Evolutionary conservation across 768 basidiomycete species (phyloP).

Genomic region (Saitozyma podzolica): DNA sequence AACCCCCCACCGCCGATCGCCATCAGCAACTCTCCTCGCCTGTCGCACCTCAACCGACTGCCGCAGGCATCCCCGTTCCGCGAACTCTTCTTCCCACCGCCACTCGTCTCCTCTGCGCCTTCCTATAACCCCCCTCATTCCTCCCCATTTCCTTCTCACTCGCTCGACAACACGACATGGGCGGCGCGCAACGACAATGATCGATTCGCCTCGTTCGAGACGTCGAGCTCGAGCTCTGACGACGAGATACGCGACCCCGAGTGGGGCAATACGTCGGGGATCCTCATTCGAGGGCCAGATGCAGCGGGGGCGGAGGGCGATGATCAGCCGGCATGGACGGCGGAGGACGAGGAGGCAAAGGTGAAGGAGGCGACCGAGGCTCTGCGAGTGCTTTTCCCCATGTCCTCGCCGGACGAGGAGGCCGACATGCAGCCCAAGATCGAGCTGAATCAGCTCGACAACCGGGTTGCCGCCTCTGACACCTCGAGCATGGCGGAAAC

Average conservation of each 20-base stretch:
- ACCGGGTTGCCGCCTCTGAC: conserved; percentile 24
- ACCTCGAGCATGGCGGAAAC: conserved; percentile 18
- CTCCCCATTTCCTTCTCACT: conserved; percentile 45
- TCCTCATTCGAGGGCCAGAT: conserved; percentile 14
- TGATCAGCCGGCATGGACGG: conserved; percentile 26
- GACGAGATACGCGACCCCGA: conserved; percentile 38
- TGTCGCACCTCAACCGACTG: conserved; percentile 13
- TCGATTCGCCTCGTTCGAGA: conserved; percentile 24
- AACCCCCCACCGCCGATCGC: conserved; percentile 25
- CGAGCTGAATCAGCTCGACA: conserved; percentile 34
- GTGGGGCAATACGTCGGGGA: conserved; percentile 32
- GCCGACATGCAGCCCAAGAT: conserved; percentile 13
- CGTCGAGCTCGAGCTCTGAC: conserved; percentile 38
- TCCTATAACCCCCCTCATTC: conserved; percentile 16
- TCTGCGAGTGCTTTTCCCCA: conserved; percentile 36
- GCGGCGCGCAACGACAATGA: conserved; percentile 27
- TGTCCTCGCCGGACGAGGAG: conserved; percentile 25
- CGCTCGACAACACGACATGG: conserved; percentile 48
- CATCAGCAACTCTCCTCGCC: conserved; percentile 15
- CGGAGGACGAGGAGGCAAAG: conserved; percentile 38
- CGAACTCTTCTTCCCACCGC: conserved; percentile 26
- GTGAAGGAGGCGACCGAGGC: conserved; percentile 46
- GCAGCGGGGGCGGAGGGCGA: conserved; percentile 13
- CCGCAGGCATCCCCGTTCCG: conserved; percentile 14
- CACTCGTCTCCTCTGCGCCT: not conserved